Evolutionary conservation across 805 yeast genomes (phyloP).

Genomic region (Wickerhamiella brachini): DNA sequence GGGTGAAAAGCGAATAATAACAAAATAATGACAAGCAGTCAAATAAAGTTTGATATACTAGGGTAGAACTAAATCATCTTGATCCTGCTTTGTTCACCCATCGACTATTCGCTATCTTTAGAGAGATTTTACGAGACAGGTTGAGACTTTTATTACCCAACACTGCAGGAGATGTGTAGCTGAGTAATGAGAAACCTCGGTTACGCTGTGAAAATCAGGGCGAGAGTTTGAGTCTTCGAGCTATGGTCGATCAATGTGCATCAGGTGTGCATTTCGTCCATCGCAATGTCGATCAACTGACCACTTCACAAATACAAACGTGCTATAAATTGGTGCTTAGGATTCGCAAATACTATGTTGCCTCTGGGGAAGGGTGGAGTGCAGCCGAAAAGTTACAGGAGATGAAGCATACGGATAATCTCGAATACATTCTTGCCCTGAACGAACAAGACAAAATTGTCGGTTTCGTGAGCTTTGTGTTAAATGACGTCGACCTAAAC

Average conservation of each 20-base stretch:
- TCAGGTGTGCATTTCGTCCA: not conserved
- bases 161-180: not conserved
- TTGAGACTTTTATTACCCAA: not conserved
- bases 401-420: constrained; percentile 13
- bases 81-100: not conserved
- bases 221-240: not conserved
- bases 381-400: constrained; percentile 15
- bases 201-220: not conserved
- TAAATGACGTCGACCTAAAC: constrained; percentile 10
- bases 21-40: too few relatives aligned
- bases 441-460: not conserved
- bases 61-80: too few relatives aligned
- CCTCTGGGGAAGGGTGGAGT: constrained; percentile 19
- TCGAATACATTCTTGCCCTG: constrained; percentile 10
- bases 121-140: not conserved
- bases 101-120: not conserved
- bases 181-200: not conserved
- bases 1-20: not conserved
- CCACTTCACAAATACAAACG: not conserved
- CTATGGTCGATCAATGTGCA: not conserved
- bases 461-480: constrained; percentile 16
- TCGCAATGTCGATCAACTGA: not conserved
- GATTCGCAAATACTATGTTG: constrained; percentile 15
- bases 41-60: too few relatives aligned
- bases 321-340: constrained; percentile 16